Evolutionary conservation across 73 alveolate species (phyloP), one percentile per base, ranked within the genome.

Genomic region (Blepharisma stoltei): DNA sequence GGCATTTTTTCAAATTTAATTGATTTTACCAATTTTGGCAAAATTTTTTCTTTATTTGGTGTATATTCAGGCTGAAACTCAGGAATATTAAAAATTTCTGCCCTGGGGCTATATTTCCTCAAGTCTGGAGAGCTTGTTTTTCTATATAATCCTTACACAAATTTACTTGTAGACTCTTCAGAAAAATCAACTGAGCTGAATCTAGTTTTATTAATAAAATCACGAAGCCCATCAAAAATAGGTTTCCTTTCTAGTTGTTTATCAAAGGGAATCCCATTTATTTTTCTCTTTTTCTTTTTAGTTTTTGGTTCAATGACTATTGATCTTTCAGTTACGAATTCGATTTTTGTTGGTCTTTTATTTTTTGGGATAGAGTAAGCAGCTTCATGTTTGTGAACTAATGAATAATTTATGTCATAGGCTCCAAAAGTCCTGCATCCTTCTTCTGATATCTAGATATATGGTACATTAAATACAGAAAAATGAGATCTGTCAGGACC

Each of bases 21-120:
- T 14, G 14, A 8, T 25, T 60, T 60, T 2, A 38, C 23, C 18
- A 60, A 9, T 60, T 25, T 60, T 18, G 73, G 73, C 14, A 60
- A 1, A 25, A 60, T 60, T 14, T 14, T 14, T 25, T 60, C 73
- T 60, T 60, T 60, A 60, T 60, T 60, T 60, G 73, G 73, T 4
- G 2, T 2, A 60, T 60, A 60, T 8, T 60, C 73, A 20, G 73
- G 73, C 2, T n/a, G 23, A 25, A 1, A 25, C 46, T 60, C 73
- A 14, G 14, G 14, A 14, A 14, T 60, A 14, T n/a, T 60, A 25
- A 14, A 60, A 60, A 60, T 14, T 2, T 60, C 73, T n/a, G 14
- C 18, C 38, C 73, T n/a, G 38, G 14, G 18, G 14, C 46, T 38
- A 5, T 60, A 60, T 60, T 60, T 60, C 2, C 18, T 9, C 4